Evolutionary conservation across 805 yeast genomes (phyloP), one percentile per base, ranked within the genome.

Genomic region (Candida maesae): DNA sequence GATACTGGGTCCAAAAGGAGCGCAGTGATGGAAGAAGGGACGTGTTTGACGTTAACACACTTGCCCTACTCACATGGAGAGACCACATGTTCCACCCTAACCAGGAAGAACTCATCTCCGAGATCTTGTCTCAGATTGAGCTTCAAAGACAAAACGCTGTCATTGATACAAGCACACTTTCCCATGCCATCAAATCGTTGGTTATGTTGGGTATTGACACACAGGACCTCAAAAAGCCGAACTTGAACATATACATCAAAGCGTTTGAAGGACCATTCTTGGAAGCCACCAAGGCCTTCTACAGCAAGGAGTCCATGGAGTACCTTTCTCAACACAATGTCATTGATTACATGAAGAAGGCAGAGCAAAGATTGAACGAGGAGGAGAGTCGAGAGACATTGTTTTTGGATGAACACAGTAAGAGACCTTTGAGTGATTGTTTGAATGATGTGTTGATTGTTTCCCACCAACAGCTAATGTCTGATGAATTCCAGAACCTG

Each of bases 1-100:
- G 98, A 47, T 93, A 91, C 65, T 93, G 99, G 99, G 96, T 95
- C 33, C 85, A 84, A 53, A 90, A 95, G 58, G 98, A 91, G 64
- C 76, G 98, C 57, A 84, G 88, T 32, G 97, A 91, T 60, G 97
- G 97, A 14, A 78, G 87, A 55, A 75, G 89, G 49, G 89, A 87
- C 56, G 81, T 93, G 34, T 88, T 80, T 62, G 99, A 93, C 63
- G 95, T 95, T 17, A 82, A 89, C 59, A 88, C 96, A 5, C 70
- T 93, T 49, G 84, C 96, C 38, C 68, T 91, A 38, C 72, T 89
- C 51, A 81, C 86, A 36, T 93, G 99, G 99, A 82, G 84, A 57
- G 78, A 79, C 44, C 77, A 79, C 44, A 74, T 93, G 77, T 91
- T 93, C 62, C 74, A 75, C 47, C 74, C 77, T 19, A 76, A 88